Evolutionary conservation across 2,329 filamentous ascomycete species (phyloP), one percentile per base, ranked within the genome.

Genomic region (Cladorrhinum sp.): DNA sequence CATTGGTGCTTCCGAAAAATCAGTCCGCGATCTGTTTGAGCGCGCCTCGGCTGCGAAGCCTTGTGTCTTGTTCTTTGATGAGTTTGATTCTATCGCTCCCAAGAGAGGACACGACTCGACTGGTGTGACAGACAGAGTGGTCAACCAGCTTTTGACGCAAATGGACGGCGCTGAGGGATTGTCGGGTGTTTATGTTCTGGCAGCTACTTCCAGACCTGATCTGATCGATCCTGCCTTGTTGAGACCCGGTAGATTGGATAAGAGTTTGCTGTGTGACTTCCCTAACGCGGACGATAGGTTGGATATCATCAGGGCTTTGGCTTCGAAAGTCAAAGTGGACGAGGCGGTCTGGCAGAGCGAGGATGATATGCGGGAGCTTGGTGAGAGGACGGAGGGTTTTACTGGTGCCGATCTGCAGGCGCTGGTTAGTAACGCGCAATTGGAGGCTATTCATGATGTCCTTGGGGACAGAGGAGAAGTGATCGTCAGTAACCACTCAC

Each of bases 161-260:
- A 99, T 99, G 95, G 95, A 99, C 71, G 95, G 95, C 71, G 95
- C 95, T 0, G 96, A 99, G 75, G 96, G 95, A 0, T 78, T 99
- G 3, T 92, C 89, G 0, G 95, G 95, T 1, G 96, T 99, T 0
- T 99, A 99, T 69, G 95, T 99, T 5, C 84, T 99, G 2, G 96
- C 96, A 21, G 96, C 95, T 1, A 99, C 95, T 0, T 94, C 89
- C 1, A 82, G 96, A 4, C 96, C 96, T 0, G 96, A 99, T 73
- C 79, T 99, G 14, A 98, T 99, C 63, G 95, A 99, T 72, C 94
- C 96, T 12, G 95, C 95, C 0, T 79, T 99, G 24, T 82, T 99
- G 23, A 86, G 95, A 51, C 96, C 96, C 0, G 95, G 95, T 7
- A 90, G 95, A 67, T 78, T 99, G 16, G 95, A 99, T 72, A 99